Conservation (phyloP, 2,329 filamentous ascomycete species). For the Bimuria novae-zelandiae region DNA sequence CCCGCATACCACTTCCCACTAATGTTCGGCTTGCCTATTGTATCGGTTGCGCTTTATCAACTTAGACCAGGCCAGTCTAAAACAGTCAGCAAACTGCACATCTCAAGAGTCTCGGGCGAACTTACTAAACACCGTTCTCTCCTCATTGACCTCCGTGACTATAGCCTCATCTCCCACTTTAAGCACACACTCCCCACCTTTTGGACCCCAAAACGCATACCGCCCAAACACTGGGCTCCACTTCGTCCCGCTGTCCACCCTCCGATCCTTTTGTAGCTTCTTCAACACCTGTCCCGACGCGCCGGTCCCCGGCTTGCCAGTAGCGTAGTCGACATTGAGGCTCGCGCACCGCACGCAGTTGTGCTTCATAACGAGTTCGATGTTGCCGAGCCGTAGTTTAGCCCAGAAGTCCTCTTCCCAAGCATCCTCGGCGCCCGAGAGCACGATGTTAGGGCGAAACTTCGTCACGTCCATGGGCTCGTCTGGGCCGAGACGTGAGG, state of each 20-base stretch:
- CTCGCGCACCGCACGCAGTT: conserved; percentile 54
- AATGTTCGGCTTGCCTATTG: too few species aligned
- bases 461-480: conserved; percentile 52
- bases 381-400: conserved; percentile 37
- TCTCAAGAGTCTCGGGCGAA: not conserved
- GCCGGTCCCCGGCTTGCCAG: conserved; percentile 47
- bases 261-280: conserved; percentile 50
- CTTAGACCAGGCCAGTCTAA: conserved; percentile 5
- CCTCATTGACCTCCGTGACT: conserved; percentile 46
- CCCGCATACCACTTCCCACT: too few species aligned
- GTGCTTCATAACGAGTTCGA: conserved; percentile 46
- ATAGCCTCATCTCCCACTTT: conserved; percentile 51
- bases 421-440: conserved; percentile 45
- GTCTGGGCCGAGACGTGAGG: conserved; percentile 44
- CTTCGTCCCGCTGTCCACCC: conserved; percentile 52
- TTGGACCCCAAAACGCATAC: conserved; percentile 49
- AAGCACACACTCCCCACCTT: conserved; percentile 18
- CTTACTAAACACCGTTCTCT: conserved; percentile 52
- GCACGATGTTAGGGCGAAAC: conserved; percentile 53
- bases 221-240: conserved; percentile 56
- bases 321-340: conserved; percentile 55
- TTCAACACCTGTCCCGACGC: conserved; percentile 50
- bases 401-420: conserved; percentile 4
- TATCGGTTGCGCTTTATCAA: not conserved
- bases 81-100: not conserved